Conservation (phyloP, 768 basidiomycete species). For the Plicaturopsis crispa region DNA sequence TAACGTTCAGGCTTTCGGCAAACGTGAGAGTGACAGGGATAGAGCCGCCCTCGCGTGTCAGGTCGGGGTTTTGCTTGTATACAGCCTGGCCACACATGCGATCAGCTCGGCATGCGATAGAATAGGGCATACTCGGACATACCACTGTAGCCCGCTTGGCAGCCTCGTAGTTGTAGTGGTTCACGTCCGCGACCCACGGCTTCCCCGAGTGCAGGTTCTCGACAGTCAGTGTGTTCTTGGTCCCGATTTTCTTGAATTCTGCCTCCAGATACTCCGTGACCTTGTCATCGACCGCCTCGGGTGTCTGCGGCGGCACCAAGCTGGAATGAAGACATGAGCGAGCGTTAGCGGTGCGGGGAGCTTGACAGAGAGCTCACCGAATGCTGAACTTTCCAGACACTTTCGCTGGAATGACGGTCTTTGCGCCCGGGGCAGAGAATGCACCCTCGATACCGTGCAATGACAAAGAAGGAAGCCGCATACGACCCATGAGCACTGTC, state of each 20-base stretch:
- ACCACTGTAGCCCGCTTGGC: conserved; percentile 59
- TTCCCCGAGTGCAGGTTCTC: conserved; percentile 59
- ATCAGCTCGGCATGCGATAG: no score
- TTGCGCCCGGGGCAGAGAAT: conserved; percentile 39
- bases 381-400: conserved; percentile 56
- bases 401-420: conserved; percentile 56
- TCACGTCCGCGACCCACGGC: conserved; percentile 61
- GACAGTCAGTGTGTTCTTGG: conserved; percentile 56
- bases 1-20: conserved; percentile 59
- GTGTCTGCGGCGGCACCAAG: conserved; percentile 62
- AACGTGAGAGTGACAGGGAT: conserved; percentile 74
- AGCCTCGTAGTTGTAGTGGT: conserved; percentile 73
- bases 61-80: conserved; percentile 51
- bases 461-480: conserved; percentile 52
- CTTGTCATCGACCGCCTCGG: conserved; percentile 45
- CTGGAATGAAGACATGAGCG: conserved; percentile 13
- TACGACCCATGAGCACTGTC: conserved; percentile 49
- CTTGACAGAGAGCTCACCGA: conserved; percentile 21
- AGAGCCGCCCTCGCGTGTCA: conserved; percentile 63
- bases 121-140: conserved; percentile 5
- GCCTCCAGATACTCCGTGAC: conserved; percentile 48
- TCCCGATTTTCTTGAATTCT: conserved; percentile 67
- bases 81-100: conserved; percentile 25
- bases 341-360: background rate
- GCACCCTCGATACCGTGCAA: conserved; percentile 65